Conservation (phyloP, 257 asterid species). For the Ajuga chamaepitys region DNA sequence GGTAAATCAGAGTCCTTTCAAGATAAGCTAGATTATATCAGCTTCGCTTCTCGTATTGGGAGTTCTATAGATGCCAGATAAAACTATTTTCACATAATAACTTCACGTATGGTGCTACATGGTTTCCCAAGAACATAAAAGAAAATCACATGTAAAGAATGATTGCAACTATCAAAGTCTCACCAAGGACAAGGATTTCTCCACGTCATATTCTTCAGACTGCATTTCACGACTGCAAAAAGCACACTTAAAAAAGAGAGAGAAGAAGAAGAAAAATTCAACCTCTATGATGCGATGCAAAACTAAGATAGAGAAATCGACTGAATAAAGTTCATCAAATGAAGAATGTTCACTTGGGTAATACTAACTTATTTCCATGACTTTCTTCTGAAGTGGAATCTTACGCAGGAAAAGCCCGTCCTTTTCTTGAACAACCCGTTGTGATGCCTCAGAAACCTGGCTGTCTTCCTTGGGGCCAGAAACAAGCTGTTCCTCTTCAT, state of each 20-base stretch:
- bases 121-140: constrained; percentile 5
- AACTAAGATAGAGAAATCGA: background rate
- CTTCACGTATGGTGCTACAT: background rate
- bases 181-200: constrained; percentile 78
- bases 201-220: constrained; percentile 76
- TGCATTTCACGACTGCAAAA: constrained; percentile 76
- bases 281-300: too few relatives aligned
- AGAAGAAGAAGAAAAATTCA: too few relatives aligned
- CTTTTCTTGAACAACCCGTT: constrained; percentile 95
- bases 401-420: constrained; percentile 70
- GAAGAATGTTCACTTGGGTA: constrained; percentile 2
- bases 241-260: too few relatives aligned
- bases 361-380: constrained; percentile 64
- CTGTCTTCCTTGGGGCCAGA: constrained; percentile 91
- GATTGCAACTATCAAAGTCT: constrained; percentile 24
- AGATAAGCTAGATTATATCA: background rate
- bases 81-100: background rate
- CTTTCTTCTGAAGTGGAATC: constrained; percentile 82
- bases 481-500: constrained; percentile 95
- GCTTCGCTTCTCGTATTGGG: background rate
- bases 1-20: too few relatives aligned
- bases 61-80: background rate
- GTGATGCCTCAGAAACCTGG: constrained; percentile 80
- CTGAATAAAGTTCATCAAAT: constrained; percentile 8
- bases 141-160: constrained; percentile 10